Evolutionary conservation across 208 protist species (phyloP).

Genomic region (Leishmania guyanensis): DNA sequence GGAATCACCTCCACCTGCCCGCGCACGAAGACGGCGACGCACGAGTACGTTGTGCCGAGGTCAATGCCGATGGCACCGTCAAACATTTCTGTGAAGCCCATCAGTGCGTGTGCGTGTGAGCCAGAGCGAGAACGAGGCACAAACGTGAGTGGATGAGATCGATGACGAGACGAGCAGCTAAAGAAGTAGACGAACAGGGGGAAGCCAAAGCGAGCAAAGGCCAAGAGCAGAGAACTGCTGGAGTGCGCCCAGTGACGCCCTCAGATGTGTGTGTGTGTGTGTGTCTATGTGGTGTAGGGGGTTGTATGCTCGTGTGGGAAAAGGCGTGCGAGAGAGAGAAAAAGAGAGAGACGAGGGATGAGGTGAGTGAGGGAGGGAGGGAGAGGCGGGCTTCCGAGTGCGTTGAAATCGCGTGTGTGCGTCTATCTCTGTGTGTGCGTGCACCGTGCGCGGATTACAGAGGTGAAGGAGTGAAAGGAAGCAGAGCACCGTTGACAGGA

Average conservation of each 20-base stretch:
- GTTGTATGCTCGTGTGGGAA: too few relatives aligned
- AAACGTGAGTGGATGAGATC: background rate
- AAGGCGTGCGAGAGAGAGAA: background rate
- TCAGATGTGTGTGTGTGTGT: too few relatives aligned
- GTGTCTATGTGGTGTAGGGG: too few relatives aligned
- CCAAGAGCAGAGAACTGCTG: background rate
- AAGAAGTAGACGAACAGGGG: background rate
- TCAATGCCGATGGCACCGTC: slow-evolving; percentile 91
- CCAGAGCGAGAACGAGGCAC: background rate
- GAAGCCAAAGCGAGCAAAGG: background rate
- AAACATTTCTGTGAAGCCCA: slow-evolving; percentile 41
- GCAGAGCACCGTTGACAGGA: background rate
- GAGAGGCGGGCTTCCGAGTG: background rate
- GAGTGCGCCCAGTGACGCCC: background rate
- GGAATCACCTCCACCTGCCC: slow-evolving; percentile 96
- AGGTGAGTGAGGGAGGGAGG: background rate
- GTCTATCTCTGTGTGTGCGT: background rate
- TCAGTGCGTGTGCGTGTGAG: slow-evolving; percentile 1
- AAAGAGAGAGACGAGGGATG: background rate
- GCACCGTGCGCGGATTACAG: background rate
- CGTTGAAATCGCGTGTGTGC: background rate
- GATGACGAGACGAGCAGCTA: background rate
- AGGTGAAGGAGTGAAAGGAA: background rate
- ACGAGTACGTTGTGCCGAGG: slow-evolving; percentile 96
- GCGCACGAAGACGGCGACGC: slow-evolving; percentile 91